Base-by-base conservation (phyloP, 345 rosid genomes). In the Populus pruinosa region DNA sequence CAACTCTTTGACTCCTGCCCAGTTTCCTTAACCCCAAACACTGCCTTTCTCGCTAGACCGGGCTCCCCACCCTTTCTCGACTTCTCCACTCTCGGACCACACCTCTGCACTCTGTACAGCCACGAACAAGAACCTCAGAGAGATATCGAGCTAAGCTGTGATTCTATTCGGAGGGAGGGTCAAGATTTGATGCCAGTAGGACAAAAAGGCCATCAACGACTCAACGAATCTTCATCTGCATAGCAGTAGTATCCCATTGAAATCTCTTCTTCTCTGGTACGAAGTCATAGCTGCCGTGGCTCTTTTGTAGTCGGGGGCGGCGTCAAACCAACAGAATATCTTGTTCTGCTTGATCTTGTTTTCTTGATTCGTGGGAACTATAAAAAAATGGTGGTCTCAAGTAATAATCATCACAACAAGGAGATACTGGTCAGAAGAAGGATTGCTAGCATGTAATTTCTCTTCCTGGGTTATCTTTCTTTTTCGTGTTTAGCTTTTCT, bases 381-480 rank as follows among this genome's bases (percentile, higher is more conserved):
- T 33, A 7, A 69, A 11, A 31, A 16, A 53, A 65, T 72, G 72
- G 77, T 47, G 44, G 67, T 72, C 12, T 72, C 76, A 2, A 67
- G 59, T 67, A 10, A 3, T 31, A 65, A 55, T 39, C 20, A 56
- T n/a, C 70, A 47, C 38, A 82, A 75, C 81, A 73, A 70, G 69
- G 69, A 79, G 75, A 74, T 73, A 23, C 55, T 85, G 69, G 83
- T 90, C 74, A 89, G 99, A 82, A 87, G 89, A 86, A 88, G 89
- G 79, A 89, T 96, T 38, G 79, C 88, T 67, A 91, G 84, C 84
- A 92, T 86, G 97, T 96, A 91, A 39, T 70, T 43, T 74, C 75
- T 72, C 68, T 11, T 38, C n/a, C 63, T n/a, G 29, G 63, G 63
- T n/a, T 59, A 64, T 72, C 72, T 50, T 18, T 10, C 8, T 49